phyloP scores from a whole-genome alignment of 2,329 filamentous ascomycete species.

The Cercospora citrullina region DNA sequence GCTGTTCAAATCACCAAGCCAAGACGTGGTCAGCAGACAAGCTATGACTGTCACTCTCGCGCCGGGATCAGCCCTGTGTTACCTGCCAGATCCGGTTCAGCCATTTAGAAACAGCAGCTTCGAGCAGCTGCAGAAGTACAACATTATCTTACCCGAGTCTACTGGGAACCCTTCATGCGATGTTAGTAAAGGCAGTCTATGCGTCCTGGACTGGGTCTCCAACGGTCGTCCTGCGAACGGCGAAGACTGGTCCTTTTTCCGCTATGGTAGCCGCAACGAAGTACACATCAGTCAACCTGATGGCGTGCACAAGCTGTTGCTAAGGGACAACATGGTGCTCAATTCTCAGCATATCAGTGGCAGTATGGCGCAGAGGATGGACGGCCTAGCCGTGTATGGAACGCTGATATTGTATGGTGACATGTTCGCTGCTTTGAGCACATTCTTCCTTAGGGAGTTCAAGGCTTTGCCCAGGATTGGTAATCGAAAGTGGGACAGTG shows the following conservation, averaged over 20 bases:
- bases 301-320: conserved; percentile 59
- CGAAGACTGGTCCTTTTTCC: conserved; percentile 81
- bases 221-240: conserved; percentile 81
- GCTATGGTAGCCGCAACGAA: conserved; percentile 84
- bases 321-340: conserved; percentile 83
- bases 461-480: conserved; percentile 76
- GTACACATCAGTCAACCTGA: conserved; percentile 61
- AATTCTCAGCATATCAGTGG: conserved; percentile 39
- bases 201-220: conserved; percentile 90
- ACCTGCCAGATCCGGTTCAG: conserved; percentile 88
- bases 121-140: conserved; percentile 79
- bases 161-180: neutral
- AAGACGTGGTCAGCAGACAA: conserved; percentile 40
- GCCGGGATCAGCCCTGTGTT: conserved; percentile 55
- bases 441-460: conserved; percentile 80
- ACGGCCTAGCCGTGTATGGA: conserved; percentile 73
- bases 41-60: conserved; percentile 51
- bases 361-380: conserved; percentile 60
- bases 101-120: conserved; percentile 85
- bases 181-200: conserved; percentile 54
- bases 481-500: conserved; percentile 68
- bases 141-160: conserved; percentile 33
- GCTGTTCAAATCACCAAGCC: conserved; percentile 76
- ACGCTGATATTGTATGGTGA: conserved; percentile 81
- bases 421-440: conserved; percentile 63